Conservation (phyloP, 805 yeast species). For the Torulaspora maleeae region DNA sequence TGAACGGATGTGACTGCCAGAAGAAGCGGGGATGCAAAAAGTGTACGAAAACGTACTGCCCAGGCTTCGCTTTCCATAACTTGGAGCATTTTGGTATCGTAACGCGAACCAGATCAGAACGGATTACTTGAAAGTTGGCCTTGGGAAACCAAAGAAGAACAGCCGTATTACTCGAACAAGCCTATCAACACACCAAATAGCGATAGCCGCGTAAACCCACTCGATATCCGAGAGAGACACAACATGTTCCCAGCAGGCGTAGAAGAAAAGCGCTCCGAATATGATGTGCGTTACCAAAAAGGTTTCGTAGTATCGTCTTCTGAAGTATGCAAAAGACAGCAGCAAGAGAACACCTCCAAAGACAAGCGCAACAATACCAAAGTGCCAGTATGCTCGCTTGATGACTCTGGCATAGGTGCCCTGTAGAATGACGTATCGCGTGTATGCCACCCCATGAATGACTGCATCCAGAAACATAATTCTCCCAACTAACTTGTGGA, state of each 20-base stretch:
- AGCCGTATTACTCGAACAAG: constrained; percentile 35
- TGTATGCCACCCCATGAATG: constrained; percentile 40
- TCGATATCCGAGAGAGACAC: constrained; percentile 40
- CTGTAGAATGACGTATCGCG: constrained; percentile 31
- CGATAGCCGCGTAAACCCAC: constrained; percentile 39
- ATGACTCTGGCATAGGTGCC: constrained; percentile 6
- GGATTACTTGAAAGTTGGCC: constrained; percentile 16
- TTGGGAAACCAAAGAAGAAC: constrained; percentile 19
- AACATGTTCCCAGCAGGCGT: constrained; percentile 47
- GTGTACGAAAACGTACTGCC: constrained; percentile 43
- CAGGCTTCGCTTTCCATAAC: constrained; percentile 43
- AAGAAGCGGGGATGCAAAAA: constrained; percentile 41
- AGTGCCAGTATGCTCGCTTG: constrained; percentile 35
- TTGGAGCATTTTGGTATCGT: constrained; percentile 15
- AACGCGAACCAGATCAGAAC: constrained; percentile 20
- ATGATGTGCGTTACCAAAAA: constrained; percentile 44
- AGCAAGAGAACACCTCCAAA: constrained; percentile 27
- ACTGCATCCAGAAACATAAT: constrained; percentile 37
- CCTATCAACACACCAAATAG: constrained; percentile 44
- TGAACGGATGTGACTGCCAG: constrained; percentile 58
- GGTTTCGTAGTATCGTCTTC: constrained; percentile 42
- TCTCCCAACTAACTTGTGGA: constrained; percentile 57
- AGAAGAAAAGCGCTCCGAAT: constrained; percentile 40
- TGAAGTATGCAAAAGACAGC: constrained; percentile 30
- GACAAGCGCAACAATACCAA: constrained; percentile 40